These are phyloP conservation scores for Suhomyces xylopsoci DNA, from an alignment of 805 yeast species.

Conservation along the genomic window DNA sequence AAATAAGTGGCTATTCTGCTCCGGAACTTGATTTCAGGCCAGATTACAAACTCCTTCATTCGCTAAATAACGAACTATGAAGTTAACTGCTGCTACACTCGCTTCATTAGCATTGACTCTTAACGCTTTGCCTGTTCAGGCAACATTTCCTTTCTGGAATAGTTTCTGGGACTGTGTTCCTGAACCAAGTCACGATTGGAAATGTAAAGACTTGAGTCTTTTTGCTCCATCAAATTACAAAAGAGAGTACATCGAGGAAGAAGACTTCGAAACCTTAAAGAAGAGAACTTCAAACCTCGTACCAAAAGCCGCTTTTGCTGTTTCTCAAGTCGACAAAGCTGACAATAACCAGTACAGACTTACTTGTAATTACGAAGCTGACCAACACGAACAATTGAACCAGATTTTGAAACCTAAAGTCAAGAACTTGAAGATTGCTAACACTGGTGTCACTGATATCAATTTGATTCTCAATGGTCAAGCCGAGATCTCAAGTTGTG, in stretches of 20 bases:
- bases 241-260: conserved; percentile 8
- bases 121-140: conserved; percentile 4
- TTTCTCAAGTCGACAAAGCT: conserved; percentile 20
- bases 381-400: conserved; percentile 17
- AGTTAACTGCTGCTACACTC: background rate
- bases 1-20: background rate
- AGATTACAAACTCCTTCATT: conserved; percentile 1
- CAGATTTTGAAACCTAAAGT: conserved; percentile 13
- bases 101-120: conserved; percentile 6
- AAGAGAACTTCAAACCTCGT: conserved; percentile 9
- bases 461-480: conserved; percentile 11
- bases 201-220: conserved; percentile 2
- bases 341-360: conserved; percentile 18
- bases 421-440: conserved; percentile 15
- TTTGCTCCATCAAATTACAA: conserved; percentile 3
- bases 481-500: conserved; percentile 12
- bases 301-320: conserved; percentile 24
- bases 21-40: background rate
- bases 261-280: conserved; percentile 6
- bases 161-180: conserved; percentile 7
- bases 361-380: conserved; percentile 22
- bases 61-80: conserved; percentile 4
- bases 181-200: background rate
- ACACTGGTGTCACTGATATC: conserved; percentile 21
- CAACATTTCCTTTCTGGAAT: conserved; percentile 6